These are phyloP conservation scores for Zoysia matrella DNA, from an alignment of 202 grass and related monocot genomes.

Conservation along the genomic window DNA sequence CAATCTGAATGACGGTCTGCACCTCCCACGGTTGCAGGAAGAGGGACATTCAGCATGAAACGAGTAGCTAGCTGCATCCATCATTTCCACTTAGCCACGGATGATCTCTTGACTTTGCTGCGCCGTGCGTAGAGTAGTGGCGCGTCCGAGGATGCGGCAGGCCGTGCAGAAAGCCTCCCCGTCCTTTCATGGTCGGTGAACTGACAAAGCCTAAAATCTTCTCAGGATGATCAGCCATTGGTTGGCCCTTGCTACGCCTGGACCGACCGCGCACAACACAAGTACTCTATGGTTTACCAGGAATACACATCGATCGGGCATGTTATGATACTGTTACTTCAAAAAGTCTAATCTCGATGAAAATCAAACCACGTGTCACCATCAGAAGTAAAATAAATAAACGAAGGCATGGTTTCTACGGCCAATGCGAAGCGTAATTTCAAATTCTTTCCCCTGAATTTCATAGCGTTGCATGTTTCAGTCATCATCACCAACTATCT, in stretches of 20 bases:
- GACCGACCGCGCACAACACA: too few species aligned
- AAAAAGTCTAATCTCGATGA: background rate
- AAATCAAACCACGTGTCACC: background rate
- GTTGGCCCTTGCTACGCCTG: background rate
- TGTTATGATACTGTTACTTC: constrained; percentile 12
- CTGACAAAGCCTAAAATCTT: background rate
- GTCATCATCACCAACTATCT: constrained; percentile 6
- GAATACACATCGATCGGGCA: background rate
- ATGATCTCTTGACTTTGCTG: too few species aligned
- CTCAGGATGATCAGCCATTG: background rate
- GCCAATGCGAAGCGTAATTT: background rate
- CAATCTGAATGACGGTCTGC: too few species aligned
- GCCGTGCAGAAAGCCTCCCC: too few species aligned
- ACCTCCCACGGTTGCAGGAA: background rate
- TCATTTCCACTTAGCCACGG: background rate
- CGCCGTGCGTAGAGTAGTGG: too few species aligned
- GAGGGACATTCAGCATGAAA: background rate
- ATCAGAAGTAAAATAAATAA: background rate
- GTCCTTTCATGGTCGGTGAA: background rate
- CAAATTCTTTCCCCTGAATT: background rate
- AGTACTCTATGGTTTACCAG: background rate
- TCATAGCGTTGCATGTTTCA: background rate
- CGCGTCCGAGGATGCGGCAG: too few species aligned
- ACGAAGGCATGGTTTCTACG: background rate
- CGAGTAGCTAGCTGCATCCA: background rate